A percentile compares a stretch with the other conserved stretches of the same genome.
phyloP scores from a whole-genome alignment of 768 basidiomycete genomes.

The Boletus insuetus region DNA sequence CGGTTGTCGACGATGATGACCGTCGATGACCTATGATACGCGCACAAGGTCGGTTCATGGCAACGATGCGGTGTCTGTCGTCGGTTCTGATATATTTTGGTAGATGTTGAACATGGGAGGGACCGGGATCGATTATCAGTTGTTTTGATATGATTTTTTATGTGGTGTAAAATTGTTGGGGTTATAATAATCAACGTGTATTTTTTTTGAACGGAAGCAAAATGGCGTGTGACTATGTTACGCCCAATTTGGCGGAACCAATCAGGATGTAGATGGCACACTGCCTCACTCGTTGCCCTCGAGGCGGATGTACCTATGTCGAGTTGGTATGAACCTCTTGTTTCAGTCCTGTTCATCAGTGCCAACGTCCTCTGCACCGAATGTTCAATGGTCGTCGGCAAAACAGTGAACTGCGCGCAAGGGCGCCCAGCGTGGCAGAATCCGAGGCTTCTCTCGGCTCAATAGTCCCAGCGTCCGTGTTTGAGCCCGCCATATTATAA shows the following conservation, averaged over 20 bases:
- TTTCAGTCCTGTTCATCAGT: background rate
- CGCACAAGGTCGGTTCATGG: constrained; percentile 7
- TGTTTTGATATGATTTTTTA: background rate
- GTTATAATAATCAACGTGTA: constrained; percentile 12
- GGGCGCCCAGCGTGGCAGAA: constrained; percentile 36
- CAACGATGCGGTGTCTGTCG: background rate
- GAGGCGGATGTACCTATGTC: constrained; percentile 18
- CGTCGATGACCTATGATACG: constrained; percentile 35
- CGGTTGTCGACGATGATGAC: constrained; percentile 50
- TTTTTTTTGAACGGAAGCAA: constrained; percentile 2
- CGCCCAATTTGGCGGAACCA: constrained; percentile 13
- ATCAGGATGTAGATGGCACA: constrained; percentile 26
- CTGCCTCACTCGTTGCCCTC: constrained; percentile 24
- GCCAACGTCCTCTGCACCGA: constrained; percentile 1
- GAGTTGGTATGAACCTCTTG: background rate
- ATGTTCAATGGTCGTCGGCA: background rate
- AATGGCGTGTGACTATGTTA: background rate
- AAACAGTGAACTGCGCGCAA: constrained; percentile 6
- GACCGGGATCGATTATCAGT: background rate
- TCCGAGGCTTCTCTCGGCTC: constrained; percentile 31
- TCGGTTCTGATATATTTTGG: background rate
- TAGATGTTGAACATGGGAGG: constrained; percentile 10
- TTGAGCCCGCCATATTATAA: constrained; percentile 8
- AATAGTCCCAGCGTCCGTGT: constrained; percentile 10
- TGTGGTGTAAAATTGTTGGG: background rate